Evolutionary conservation across 1,284 basidiomycete species (phyloP), one percentile per base, ranked within the genome.

Genomic region (Porodaedalea pini): DNA sequence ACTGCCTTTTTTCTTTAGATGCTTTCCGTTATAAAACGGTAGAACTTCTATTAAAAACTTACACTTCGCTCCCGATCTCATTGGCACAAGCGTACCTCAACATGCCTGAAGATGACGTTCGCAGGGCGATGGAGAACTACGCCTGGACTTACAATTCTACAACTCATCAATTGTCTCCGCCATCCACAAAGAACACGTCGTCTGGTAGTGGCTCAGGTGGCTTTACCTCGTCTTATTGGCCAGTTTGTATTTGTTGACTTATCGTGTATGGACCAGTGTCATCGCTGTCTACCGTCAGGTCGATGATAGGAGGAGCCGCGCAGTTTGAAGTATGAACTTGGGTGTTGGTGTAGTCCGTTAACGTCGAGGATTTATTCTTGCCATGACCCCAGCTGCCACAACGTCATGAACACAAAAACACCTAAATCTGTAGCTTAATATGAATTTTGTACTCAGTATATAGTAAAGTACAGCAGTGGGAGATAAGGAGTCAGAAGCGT

Each of bases 81-180:
- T 71, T 84, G 3, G 81, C 79, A 3, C 75, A 80, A 62, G 68
- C 62, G 23, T 88, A 87, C 65, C 72, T 88, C 23, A 81, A 82
- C 19, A 67, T 83, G 43, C 63, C 73, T 0, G 61, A 69, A 1
- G 79, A 83, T 25, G 71, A 79, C 54, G 69, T 84, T 1, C 63
- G 84, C 56, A 11, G 58, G 84, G 82, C 70, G 36, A 74, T 78
- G 0, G 66, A 73, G 49, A 68, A 67, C 31, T 66, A 72, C 39
- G 70, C 71, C 2, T 88, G 85, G 85, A 64, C 67, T 3, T 84
- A 78, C 66, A 76, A 86, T 58, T 58, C 71, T 11, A 64, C 73
- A 19, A 72, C 71, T 0, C 71, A 69, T 21, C 82, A 83, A 1
- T 53, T 61, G 4, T 44, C 1, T 43, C 17, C 41, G 7, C 27